These are phyloP conservation scores for Penicillium brevicompactum DNA, from an alignment of 2,329 filamentous ascomycete species.

Conservation along the genomic window DNA sequence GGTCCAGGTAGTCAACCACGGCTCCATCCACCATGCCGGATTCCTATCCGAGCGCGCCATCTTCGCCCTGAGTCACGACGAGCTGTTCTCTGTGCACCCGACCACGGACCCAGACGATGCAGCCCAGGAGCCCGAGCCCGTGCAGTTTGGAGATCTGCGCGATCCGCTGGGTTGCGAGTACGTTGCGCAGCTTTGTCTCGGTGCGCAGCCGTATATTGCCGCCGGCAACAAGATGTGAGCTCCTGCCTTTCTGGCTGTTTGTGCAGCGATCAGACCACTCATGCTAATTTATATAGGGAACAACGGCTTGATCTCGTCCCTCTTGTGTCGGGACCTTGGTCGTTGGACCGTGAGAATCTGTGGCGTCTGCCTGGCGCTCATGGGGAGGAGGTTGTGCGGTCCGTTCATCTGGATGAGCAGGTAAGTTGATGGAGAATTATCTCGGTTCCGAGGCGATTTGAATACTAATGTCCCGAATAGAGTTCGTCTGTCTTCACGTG, in stretches of 20 bases:
- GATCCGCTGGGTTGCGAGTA: conserved; percentile 60
- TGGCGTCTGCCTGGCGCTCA: conserved; percentile 51
- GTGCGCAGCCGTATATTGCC: conserved; percentile 47
- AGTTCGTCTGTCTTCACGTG: conserved; percentile 46
- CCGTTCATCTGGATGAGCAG: conserved; percentile 47
- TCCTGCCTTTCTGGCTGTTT: not conserved
- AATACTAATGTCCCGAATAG: conserved; percentile 21
- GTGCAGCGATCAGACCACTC: not conserved
- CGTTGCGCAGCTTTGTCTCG: conserved; percentile 56
- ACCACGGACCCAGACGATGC: conserved; percentile 53
- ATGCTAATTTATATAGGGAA: conserved; percentile 30
- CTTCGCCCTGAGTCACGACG: conserved; percentile 64
- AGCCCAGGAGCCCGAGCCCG: conserved; percentile 46
- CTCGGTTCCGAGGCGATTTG: not conserved
- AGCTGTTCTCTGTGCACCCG: conserved; percentile 61
- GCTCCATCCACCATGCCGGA: conserved; percentile 63
- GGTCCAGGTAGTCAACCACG: conserved; percentile 64
- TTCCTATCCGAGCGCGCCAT: conserved; percentile 57
- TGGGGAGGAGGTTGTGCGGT: conserved; percentile 51
- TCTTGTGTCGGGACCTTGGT: conserved; percentile 38
- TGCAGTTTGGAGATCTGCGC: conserved; percentile 59
- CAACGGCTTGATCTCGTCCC: conserved; percentile 48
- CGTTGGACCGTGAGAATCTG: conserved; percentile 41
- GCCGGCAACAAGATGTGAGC: conserved; percentile 54
- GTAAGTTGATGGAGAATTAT: conserved; percentile 30